These are phyloP conservation scores for Aegilops tauschii DNA, from an alignment of 176 grass and related monocot species.

Conservation along the genomic window DNA sequence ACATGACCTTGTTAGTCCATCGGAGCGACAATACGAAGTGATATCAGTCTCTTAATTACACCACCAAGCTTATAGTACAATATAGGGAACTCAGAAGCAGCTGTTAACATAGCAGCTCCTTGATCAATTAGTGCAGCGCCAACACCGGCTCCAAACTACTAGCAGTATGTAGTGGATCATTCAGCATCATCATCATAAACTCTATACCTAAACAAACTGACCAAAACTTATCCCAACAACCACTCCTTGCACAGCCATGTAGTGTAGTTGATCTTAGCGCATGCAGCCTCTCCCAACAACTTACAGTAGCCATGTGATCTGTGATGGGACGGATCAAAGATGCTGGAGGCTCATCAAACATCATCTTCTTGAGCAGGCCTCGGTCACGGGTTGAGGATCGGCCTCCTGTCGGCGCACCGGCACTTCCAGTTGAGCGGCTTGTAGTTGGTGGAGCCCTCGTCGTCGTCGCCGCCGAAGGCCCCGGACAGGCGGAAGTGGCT, in stretches of 20 bases:
- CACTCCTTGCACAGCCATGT: too few relatives aligned
- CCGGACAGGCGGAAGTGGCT: not conserved
- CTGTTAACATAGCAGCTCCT: not conserved
- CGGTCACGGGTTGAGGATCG: constrained; percentile 41
- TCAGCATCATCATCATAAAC: not conserved
- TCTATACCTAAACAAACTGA: constrained; percentile 13
- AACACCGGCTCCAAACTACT: not conserved
- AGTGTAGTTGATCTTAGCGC: not conserved
- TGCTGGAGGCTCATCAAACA: not conserved
- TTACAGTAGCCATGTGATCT: not conserved
- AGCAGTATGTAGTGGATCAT: not conserved
- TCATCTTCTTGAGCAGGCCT: not conserved
- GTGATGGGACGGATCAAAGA: not conserved
- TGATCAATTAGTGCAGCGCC: too few relatives aligned
- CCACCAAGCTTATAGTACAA: not conserved
- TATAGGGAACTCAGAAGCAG: not conserved
- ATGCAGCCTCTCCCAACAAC: not conserved
- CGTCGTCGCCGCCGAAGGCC: constrained; percentile 4
- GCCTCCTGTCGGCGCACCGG: constrained; percentile 48
- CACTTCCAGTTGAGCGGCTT: constrained; percentile 90
- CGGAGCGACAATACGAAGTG: not conserved
- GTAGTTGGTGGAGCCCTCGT: constrained; percentile 64
- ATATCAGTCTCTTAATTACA: constrained; percentile 17
- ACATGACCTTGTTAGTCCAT: not conserved
- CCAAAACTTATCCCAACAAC: not conserved